Conservation (phyloP, 805 yeast species). For the Candida stauntonica region DNA sequence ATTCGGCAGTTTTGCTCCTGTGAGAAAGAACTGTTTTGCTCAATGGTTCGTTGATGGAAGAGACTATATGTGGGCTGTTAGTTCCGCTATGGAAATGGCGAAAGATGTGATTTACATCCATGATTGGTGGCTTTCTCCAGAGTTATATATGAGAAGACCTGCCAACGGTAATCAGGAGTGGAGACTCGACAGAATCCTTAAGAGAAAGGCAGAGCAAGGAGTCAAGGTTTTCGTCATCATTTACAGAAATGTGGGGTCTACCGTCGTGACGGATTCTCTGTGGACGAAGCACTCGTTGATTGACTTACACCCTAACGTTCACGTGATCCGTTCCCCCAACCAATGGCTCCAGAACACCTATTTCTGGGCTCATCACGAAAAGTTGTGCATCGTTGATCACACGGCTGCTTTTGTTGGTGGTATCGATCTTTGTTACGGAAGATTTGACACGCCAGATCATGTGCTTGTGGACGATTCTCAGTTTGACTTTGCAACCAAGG, state of each 20-base stretch:
- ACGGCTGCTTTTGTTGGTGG: slow-evolving; percentile 93
- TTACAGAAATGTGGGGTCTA: slow-evolving; percentile 89
- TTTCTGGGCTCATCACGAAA: slow-evolving; percentile 99
- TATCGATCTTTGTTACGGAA: slow-evolving; percentile 89
- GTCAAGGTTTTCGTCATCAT: slow-evolving; percentile 89
- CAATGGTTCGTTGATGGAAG: slow-evolving; percentile 97
- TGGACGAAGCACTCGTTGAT: slow-evolving; percentile 93
- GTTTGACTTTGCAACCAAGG: slow-evolving; percentile 29
- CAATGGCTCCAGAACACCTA: slow-evolving; percentile 89
- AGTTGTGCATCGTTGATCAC: slow-evolving; percentile 80
- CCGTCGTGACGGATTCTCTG: slow-evolving; percentile 88
- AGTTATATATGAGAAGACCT: slow-evolving; percentile 86
- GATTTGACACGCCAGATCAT: slow-evolving; percentile 96
- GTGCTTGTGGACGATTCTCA: slow-evolving; percentile 72
- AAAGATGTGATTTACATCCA: slow-evolving; percentile 90
- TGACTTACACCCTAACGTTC: slow-evolving; percentile 79
- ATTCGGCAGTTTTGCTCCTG: slow-evolving; percentile 90
- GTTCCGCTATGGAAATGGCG: slow-evolving; percentile 90
- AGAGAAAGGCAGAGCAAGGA: slow-evolving; percentile 89
- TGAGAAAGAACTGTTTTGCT: slow-evolving; percentile 77
- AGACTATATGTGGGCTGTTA: slow-evolving; percentile 94
- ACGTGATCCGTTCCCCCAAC: slow-evolving; percentile 91
- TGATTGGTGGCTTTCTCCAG: slow-evolving; percentile 99
- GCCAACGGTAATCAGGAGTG: slow-evolving; percentile 93
- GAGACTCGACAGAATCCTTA: slow-evolving; percentile 83